Percentiles rank a stretch among this genome's conserved stretches.
Evolutionary conservation across 164 flowering plant genomes (phyloP).

Genomic region (Malania oleifera): DNA sequence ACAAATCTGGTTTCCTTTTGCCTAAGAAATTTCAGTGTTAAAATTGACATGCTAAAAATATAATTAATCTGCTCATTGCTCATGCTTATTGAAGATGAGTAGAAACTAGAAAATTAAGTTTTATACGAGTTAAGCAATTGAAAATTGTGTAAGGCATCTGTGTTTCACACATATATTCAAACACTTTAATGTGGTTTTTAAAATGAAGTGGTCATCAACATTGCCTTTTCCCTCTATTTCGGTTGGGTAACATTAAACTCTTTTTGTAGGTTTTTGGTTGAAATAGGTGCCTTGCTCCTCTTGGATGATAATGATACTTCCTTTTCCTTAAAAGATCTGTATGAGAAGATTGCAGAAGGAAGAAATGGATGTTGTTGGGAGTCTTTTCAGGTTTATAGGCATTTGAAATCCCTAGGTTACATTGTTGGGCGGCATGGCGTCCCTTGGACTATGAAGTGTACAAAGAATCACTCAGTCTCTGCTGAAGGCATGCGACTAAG

Average conservation of each 20-base stretch:
- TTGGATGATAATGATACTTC: constrained; percentile 26
- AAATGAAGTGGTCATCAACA: too few relatives aligned
- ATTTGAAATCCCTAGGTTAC: constrained; percentile 78
- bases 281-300: constrained; percentile 65
- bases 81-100: too few relatives aligned
- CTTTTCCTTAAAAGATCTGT: constrained; percentile 39
- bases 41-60: too few relatives aligned
- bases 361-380: constrained; percentile 65
- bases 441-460: constrained; percentile 56
- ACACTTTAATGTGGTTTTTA: too few relatives aligned
- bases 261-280: constrained; percentile 48
- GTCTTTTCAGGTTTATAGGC: constrained; percentile 57
- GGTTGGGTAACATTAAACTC: too few relatives aligned
- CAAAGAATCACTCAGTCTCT: constrained; percentile 12
- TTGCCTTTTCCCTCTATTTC: not conserved
- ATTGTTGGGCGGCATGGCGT: constrained; percentile 60
- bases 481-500: constrained; percentile 13
- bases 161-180: too few relatives aligned
- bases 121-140: too few relatives aligned
- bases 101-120: too few relatives aligned
- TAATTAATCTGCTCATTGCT: too few relatives aligned
- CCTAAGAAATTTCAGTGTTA: too few relatives aligned
- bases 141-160: too few relatives aligned
- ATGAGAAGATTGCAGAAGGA: constrained; percentile 39
- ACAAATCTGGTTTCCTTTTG: too few relatives aligned